Base-by-base conservation (phyloP, 1,139 yeast species). In the Lodderomyces jiufengensis region DNA sequence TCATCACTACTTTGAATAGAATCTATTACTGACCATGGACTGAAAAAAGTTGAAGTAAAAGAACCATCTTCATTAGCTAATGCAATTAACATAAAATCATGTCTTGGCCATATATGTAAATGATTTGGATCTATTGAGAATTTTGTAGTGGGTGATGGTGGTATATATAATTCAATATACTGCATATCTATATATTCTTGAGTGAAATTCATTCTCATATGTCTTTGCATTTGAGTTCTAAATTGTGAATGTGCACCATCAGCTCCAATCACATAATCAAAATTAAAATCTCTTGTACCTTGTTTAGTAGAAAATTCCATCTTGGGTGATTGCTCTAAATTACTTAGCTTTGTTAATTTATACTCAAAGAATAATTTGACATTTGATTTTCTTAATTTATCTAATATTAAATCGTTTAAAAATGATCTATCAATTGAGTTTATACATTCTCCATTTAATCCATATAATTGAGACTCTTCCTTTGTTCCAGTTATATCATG, bases 61-160 rank as follows among this genome's bases (percentile, higher is more conserved):
- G 95, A 82, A 0, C 94, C 94, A 53, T 86, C 95, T 20, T 63
- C 57, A 49, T 90, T 90, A 9, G 97, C 85, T 42, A 90, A 69
- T 0, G 96, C 96, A 52, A 90, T 90, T 47, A 90, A 71, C 97
- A 90, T 90, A 55, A 70, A 84, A 39, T 84, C 70, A 41, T 80
- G 78, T 33, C 97, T 70, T 3, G 97, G 97, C 97, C 97, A 90
- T 34, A 90, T 86, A 53, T 90, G 97, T 38, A 90, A 70, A 55
- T 85, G 88, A 57, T 85, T 79, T 3, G 87, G 80, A 48, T 82
- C 80, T 31, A 87, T 67, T 13, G 64, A 57, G 48, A 77, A 82
- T 39, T 54, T 50, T 26, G 38, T 39, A 4, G 42, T 41, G 2
- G 46, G 48, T 11, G 52, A 56, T 0, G 88, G 73, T 9, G 87